A percentile compares a stretch with the other conserved stretches of the same genome.
Conservation (phyloP, 768 basidiomycete genomes). For the Boletus sp. region DNA sequence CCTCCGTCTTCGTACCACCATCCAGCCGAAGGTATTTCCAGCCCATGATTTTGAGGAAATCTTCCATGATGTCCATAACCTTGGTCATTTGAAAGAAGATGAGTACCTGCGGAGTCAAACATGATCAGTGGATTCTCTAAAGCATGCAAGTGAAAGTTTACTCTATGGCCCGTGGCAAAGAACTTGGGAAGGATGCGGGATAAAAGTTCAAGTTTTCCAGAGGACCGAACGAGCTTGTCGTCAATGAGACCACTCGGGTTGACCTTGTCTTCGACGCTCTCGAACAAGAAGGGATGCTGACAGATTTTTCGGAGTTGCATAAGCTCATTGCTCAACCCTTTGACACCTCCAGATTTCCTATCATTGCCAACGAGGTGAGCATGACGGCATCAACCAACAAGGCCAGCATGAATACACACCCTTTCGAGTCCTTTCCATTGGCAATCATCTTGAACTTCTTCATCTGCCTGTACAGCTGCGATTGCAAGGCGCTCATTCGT, state of each 20-base stretch:
- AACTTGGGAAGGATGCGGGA: slow-evolving; percentile 93
- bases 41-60: slow-evolving; percentile 84
- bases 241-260: slow-evolving; percentile 80
- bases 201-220: slow-evolving; percentile 93
- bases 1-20: slow-evolving; percentile 94
- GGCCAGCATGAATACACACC: slow-evolving; percentile 44
- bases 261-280: slow-evolving; percentile 92
- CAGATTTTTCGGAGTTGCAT: slow-evolving; percentile 99
- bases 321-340: slow-evolving; percentile 89
- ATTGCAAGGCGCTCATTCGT: slow-evolving; percentile 90
- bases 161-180: slow-evolving; percentile 88
- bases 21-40: slow-evolving; percentile 92
- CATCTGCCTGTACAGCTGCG: slow-evolving; percentile 94
- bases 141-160: slow-evolving; percentile 31
- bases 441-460: slow-evolving; percentile 98
- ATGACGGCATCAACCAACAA: background rate
- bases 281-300: slow-evolving; percentile 96
- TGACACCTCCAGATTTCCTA: slow-evolving; percentile 76
- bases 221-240: slow-evolving; percentile 79
- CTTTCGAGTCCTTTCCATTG: slow-evolving; percentile 70
- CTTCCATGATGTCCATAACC: slow-evolving; percentile 98
- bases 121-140: background rate
- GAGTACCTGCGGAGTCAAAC: slow-evolving; percentile 60
- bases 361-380: slow-evolving; percentile 1
- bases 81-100: slow-evolving; percentile 99